Evolutionary conservation across 192 early-diverging fungal genomes (phyloP).

Genomic region (Backusella macrospora): DNA sequence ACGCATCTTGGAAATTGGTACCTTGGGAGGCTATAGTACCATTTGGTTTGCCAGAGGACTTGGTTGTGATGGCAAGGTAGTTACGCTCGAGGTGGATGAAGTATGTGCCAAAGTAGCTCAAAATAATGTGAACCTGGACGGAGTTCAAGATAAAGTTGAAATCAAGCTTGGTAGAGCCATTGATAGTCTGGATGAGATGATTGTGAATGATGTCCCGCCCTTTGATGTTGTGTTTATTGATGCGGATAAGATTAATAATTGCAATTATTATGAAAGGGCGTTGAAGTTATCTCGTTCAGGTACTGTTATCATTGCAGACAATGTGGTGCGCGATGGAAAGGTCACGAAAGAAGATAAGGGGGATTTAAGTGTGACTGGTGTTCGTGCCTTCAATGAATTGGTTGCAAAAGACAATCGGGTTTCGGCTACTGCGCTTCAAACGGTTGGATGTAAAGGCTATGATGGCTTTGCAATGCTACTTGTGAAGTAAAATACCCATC

Average conservation of each 20-base stretch:
- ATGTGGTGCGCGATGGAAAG: not conserved
- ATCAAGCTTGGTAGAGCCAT: not conserved
- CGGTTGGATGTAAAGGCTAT: constrained; percentile 5
- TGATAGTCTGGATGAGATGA: not conserved
- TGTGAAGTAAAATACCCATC: not conserved
- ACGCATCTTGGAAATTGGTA: not conserved
- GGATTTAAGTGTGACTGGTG: not conserved
- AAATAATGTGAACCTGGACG: not conserved
- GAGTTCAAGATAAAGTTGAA: not conserved
- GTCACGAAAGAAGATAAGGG: not conserved
- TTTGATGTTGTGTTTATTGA: constrained; percentile 12
- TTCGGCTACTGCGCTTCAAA: not conserved
- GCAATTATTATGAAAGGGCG: not conserved
- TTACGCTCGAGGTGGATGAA: not conserved
- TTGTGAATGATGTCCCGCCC: not conserved
- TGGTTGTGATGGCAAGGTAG: not conserved
- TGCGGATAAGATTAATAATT: not conserved
- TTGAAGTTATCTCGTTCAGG: not conserved
- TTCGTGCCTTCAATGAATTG: not conserved
- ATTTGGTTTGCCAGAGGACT: not conserved
- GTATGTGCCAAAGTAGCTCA: not conserved
- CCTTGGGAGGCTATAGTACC: not conserved
- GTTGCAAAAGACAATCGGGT: not conserved
- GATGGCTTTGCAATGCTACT: not conserved
- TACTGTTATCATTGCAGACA: not conserved